Conservation (phyloP, 306 rosid genomes). For the Cicer pinnatifidum region DNA sequence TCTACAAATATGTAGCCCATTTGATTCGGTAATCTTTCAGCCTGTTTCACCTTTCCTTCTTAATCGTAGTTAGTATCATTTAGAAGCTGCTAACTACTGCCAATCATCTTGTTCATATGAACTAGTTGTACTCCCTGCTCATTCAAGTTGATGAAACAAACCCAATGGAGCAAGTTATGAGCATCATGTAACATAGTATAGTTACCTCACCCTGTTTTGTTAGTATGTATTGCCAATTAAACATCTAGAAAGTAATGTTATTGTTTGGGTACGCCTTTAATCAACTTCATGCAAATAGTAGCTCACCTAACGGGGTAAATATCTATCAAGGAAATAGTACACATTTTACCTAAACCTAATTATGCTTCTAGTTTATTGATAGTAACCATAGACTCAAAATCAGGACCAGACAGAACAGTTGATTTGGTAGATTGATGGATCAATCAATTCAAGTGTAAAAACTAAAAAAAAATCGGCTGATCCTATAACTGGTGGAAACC, state of each 20-base stretch:
- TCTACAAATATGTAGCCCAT: conserved; percentile 5
- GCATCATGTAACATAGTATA: conserved; percentile 13
- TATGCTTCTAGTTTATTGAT: no score
- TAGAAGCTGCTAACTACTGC: neutral
- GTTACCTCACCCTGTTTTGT: conserved; percentile 4
- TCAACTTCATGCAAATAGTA: conserved; percentile 3
- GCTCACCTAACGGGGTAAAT: neutral
- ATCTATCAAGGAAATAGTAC: no score
- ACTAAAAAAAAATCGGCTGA: no score
- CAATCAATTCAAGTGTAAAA: no score
- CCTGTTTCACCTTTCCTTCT: conserved; percentile 9
- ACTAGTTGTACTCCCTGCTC: conserved; percentile 5
- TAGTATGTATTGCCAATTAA: conserved; percentile 5
- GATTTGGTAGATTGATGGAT: no score
- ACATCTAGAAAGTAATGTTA: neutral
- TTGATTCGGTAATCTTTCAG: conserved; percentile 23
- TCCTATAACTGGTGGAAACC: no score
- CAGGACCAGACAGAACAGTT: no score
- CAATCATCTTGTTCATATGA: conserved; percentile 14
- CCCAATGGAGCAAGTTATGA: conserved; percentile 19
- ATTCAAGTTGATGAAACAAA: conserved; percentile 31
- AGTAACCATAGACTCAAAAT: no score
- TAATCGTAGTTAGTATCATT: neutral
- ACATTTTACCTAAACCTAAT: no score
- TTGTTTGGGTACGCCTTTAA: neutral